phyloP scores from a whole-genome alignment of 225 moss, liverwort and hornwort genomes.

The Lunularia cruciata region DNA sequence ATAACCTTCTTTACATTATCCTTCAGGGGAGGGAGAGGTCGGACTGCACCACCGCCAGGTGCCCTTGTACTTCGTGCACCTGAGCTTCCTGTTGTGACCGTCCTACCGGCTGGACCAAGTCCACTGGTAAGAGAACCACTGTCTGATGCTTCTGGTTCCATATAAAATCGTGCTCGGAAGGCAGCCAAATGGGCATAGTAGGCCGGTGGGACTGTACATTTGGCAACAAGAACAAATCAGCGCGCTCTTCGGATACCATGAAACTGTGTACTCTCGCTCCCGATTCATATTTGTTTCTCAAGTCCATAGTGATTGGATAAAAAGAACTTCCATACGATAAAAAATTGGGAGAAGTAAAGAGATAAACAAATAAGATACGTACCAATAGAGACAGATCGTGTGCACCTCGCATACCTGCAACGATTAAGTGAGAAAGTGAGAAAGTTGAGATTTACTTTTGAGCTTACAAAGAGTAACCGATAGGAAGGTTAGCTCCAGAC shows the following conservation, averaged over 20 bases:
- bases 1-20: slow-evolving; percentile 97
- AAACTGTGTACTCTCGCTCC: no score
- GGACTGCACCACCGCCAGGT: slow-evolving; percentile 58
- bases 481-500: no score
- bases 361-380: no score
- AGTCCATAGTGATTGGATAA: neutral
- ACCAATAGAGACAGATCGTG: slow-evolving; percentile 95
- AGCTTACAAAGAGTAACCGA: no score
- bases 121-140: slow-evolving; percentile 86
- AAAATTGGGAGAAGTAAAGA: neutral
- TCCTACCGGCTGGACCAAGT: slow-evolving; percentile 57
- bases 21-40: slow-evolving; percentile 80
- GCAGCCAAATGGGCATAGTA: slow-evolving; percentile 95
- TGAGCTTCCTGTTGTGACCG: slow-evolving; percentile 66
- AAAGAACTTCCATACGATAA: no score
- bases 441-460: no score
- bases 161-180: slow-evolving; percentile 89
- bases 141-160: slow-evolving; percentile 93
- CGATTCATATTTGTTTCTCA: no score
- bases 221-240: neutral
- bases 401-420: slow-evolving; percentile 87
- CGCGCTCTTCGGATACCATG: neutral
- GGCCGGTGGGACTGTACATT: slow-evolving; percentile 88
- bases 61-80: slow-evolving; percentile 65
- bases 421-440: no score